phyloP scores from a whole-genome alignment of 495 filamentous ascomycete genomes.

The Xylaria flabelliformis region DNA sequence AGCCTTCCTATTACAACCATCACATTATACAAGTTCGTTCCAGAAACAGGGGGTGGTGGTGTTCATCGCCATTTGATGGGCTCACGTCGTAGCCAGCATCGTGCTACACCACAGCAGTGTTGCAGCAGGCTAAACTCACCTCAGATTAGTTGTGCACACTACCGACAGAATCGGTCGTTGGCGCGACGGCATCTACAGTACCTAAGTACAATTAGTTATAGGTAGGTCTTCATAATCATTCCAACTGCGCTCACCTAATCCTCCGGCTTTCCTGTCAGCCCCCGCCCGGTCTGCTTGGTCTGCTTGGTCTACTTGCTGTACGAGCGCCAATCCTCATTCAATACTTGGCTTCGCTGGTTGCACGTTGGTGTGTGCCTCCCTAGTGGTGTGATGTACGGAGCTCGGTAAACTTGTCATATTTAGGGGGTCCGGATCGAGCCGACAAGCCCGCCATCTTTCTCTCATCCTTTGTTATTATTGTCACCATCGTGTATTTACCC shows the following conservation, averaged over 20 bases:
- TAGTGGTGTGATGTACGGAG: constrained; percentile 14
- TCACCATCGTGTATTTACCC: constrained; percentile 14
- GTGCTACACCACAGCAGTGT: constrained; percentile 9
- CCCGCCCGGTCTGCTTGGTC: not conserved
- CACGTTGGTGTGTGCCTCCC: constrained; percentile 2
- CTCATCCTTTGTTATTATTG: not conserved
- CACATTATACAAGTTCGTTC: not conserved
- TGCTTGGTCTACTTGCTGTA: not conserved
- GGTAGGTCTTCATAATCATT: not conserved
- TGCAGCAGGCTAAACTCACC: not conserved
- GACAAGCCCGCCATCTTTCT: constrained; percentile 7
- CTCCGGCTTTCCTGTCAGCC: constrained; percentile 17
- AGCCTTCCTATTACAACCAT: constrained; percentile 22
- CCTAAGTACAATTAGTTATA: not conserved
- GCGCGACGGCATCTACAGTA: not conserved
- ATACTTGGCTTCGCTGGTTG: constrained; percentile 9
- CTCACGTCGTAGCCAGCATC: not conserved
- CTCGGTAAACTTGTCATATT: constrained; percentile 7
- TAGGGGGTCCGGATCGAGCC: constrained; percentile 17
- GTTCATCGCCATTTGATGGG: constrained; percentile 22
- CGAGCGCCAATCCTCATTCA: constrained; percentile 18
- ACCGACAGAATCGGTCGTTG: not conserved
- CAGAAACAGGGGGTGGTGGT: constrained; percentile 17
- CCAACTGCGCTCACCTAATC: constrained; percentile 18
- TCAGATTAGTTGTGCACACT: not conserved